Base-by-base conservation (phyloP, 1,284 basidiomycete species). In the Neotropicomus parvogracilis region DNA sequence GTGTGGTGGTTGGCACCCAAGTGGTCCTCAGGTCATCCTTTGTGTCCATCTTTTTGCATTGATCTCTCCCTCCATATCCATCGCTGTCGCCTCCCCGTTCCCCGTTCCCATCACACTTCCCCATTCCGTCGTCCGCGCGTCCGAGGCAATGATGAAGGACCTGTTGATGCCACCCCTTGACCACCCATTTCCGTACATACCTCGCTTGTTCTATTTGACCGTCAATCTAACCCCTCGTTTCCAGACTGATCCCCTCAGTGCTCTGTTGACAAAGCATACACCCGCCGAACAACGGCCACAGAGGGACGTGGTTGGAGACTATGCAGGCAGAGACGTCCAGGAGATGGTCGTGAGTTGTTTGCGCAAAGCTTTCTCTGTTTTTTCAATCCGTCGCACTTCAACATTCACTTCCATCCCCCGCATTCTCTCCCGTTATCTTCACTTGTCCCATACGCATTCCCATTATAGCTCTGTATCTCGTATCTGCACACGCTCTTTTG, bases 171-270 rank as follows among this genome's bases (percentile, higher is more conserved):
- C 46, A 43, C 46, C 46, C 46, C 46, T 28, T 39, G 40, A 36
- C 44, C 39, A 44, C 34, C 32, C 34, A 14, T 43, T 48, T 49
- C 27, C 44, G 47, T 55, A 44, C 16, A 57, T 45, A 16, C 1
- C 10, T 14, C 20, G 20, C 20, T 10, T 16, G 14, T 2, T 39
- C 11, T 24, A 20, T 24, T 29, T 20, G 7, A 41, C 14, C n/a
- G 10, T 11, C 28, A 12, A 29, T 13, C 44, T 62, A 9, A 62
- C 27, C 1, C 65, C 59, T 61, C 56, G 68, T 67, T 70, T 71
- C 60, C 75, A 91, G 88, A 89, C 85, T 53, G 88, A 90, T 71
- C 85, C 87, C 36, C 75, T 91, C 69, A 81, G 77, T 70, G 81
- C 80, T 37, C 76, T 90, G 33, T 72, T 91, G 64, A 83, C 78